These are phyloP conservation scores for Ploettnerulaceae sp. DNA, from an alignment of 2,329 filamentous ascomycete species.

Conservation along the genomic window DNA sequence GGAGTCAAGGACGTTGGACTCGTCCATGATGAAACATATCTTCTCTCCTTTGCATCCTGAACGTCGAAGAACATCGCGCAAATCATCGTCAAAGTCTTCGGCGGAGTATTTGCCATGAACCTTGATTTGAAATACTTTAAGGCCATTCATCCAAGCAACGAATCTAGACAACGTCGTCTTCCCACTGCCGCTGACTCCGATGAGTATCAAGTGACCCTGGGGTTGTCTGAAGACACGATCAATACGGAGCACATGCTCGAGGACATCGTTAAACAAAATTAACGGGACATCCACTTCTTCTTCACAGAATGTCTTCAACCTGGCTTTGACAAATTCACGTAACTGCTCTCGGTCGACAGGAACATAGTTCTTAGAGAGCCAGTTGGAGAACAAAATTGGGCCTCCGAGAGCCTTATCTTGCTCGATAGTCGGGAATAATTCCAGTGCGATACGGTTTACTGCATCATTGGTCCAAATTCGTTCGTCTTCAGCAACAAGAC, in stretches of 20 bases:
- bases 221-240: constrained; percentile 98
- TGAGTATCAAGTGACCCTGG: constrained; percentile 95
- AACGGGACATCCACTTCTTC: constrained; percentile 98
- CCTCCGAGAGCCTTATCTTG: constrained; percentile 83
- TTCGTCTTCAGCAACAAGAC: constrained; percentile 90
- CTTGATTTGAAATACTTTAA: constrained; percentile 99
- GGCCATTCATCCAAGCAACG: constrained; percentile 99
- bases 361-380: constrained; percentile 97
- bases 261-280: constrained; percentile 97
- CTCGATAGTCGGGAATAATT: constrained; percentile 94
- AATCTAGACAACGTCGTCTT: constrained; percentile 98
- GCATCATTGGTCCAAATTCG: constrained; percentile 90
- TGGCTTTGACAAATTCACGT: constrained; percentile 94
- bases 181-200: constrained; percentile 96
- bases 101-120: constrained; percentile 97
- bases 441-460: constrained; percentile 78
- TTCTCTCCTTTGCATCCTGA: constrained; percentile 98
- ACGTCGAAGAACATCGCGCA: constrained; percentile 86
- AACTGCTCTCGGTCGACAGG: constrained; percentile 93
- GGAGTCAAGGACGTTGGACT: constrained; percentile 96
- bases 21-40: constrained; percentile 99
- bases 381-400: constrained; percentile 97
- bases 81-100: constrained; percentile 97
- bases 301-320: constrained; percentile 96
- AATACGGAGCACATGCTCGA: constrained; percentile 96